These are phyloP conservation scores for Eimeria necatrix DNA, from an alignment of 169 alveolate genomes.

Conservation along the genomic window DNA sequence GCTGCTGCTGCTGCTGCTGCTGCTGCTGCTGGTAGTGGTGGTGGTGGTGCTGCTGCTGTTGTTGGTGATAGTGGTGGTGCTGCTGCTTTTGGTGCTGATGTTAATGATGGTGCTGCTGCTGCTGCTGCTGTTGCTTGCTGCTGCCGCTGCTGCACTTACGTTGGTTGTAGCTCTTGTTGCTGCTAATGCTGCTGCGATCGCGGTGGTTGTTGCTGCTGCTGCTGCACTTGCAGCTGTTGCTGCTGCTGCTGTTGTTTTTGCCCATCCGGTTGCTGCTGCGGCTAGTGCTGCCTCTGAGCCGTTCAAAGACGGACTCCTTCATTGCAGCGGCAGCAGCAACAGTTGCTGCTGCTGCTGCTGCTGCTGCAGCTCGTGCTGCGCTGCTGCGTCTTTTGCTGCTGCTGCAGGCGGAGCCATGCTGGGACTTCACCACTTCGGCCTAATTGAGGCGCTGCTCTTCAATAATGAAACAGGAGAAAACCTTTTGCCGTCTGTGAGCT, in stretches of 20 bases:
- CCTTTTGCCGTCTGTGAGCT: slow-evolving; percentile 45
- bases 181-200: too few relatives aligned
- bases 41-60: too few relatives aligned
- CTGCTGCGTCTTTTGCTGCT: slow-evolving; percentile 25
- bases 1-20: background rate
- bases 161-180: too few relatives aligned
- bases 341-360: slow-evolving; percentile 1
- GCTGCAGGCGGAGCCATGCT: slow-evolving; percentile 76
- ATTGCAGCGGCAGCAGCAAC: slow-evolving; percentile 25
- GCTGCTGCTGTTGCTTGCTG: too few relatives aligned
- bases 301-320: too few relatives aligned
- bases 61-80: too few relatives aligned
- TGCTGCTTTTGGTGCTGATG: too few relatives aligned
- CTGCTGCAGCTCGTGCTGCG: background rate
- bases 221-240: slow-evolving; percentile 1
- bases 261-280: background rate
- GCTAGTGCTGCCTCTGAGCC: background rate
- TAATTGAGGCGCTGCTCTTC: slow-evolving; percentile 72
- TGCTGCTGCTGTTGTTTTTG: slow-evolving; percentile 2
- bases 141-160: too few relatives aligned
- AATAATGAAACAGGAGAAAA: slow-evolving; percentile 9
- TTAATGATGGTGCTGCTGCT: too few relatives aligned
- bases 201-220: too few relatives aligned
- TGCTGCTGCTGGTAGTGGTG: background rate
- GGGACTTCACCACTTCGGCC: slow-evolving; percentile 77